Conservation (phyloP, 148 eudicot species). For the Chenopodium formosanum region DNA sequence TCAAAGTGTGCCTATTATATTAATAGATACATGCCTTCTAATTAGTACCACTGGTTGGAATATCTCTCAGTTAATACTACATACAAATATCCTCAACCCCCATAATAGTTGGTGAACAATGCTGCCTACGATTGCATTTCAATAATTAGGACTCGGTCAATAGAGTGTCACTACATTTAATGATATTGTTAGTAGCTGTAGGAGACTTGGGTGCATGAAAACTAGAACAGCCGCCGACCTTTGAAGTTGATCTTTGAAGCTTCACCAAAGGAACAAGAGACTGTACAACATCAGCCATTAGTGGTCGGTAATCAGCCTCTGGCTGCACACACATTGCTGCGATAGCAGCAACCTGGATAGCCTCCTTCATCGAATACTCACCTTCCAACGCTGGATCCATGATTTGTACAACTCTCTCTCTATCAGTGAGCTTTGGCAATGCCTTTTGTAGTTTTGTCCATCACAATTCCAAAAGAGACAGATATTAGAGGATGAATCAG, state of each 20-base stretch:
- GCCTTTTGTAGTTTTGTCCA: constrained; percentile 43
- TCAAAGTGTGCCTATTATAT: not conserved
- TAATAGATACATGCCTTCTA: constrained; percentile 3
- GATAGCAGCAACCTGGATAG: constrained; percentile 87
- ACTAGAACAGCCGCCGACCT: constrained; percentile 40
- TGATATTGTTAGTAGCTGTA: constrained; percentile 22
- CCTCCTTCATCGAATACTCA: constrained; percentile 80
- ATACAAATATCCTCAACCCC: constrained; percentile 12
- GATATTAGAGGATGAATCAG: not conserved
- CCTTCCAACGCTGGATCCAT: constrained; percentile 92
- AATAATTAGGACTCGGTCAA: constrained; percentile 15
- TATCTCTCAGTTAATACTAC: constrained; percentile 15
- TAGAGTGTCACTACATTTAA: constrained; percentile 12
- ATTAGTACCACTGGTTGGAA: not conserved
- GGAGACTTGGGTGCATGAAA: constrained; percentile 52
- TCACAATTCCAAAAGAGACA: not conserved
- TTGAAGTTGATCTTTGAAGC: constrained; percentile 43
- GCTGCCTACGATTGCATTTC: not conserved
- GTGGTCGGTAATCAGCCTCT: constrained; percentile 91
- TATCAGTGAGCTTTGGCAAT: constrained; percentile 75
- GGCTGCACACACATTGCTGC: constrained; percentile 98
- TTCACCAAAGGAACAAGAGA: constrained; percentile 85
- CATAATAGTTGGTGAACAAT: constrained; percentile 8
- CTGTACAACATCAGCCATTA: constrained; percentile 97
- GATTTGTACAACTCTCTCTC: constrained; percentile 76